phyloP scores from a whole-genome alignment of 768 basidiomycete genomes.

The Cytidiella melzeri region DNA sequence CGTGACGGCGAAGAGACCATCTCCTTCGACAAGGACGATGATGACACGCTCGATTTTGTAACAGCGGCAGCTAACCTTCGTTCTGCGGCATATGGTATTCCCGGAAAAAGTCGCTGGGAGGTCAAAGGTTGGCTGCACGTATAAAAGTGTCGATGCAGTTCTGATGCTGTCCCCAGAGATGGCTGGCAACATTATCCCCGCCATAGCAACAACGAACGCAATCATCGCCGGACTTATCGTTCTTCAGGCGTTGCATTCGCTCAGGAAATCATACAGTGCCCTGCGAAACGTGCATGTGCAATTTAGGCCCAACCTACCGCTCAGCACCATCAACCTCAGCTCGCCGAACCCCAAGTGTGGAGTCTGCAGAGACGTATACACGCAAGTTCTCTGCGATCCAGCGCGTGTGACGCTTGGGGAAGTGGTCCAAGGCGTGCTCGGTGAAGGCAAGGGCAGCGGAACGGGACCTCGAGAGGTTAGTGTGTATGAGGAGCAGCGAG shows the following conservation, averaged over 20 bases:
- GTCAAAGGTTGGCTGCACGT: constrained; percentile 67
- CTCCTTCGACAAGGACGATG: constrained; percentile 96
- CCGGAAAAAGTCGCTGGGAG: constrained; percentile 88
- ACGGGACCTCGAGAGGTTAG: constrained; percentile 55
- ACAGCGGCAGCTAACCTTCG: constrained; percentile 92
- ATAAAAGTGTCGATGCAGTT: not conserved
- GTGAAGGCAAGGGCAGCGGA: constrained; percentile 35
- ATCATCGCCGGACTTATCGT: constrained; percentile 95
- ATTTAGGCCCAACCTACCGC: constrained; percentile 71
- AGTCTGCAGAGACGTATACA: constrained; percentile 83
- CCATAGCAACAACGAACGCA: constrained; percentile 98
- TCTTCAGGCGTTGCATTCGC: constrained; percentile 81
- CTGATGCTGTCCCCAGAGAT: constrained; percentile 55
- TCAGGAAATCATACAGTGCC: constrained; percentile 55
- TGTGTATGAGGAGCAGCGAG: constrained; percentile 80
- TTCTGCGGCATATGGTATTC: constrained; percentile 85
- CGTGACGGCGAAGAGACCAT: constrained; percentile 64
- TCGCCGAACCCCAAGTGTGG: constrained; percentile 75
- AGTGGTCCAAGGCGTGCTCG: constrained; percentile 62
- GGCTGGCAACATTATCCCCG: constrained; percentile 99
- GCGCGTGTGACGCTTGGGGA: constrained; percentile 62
- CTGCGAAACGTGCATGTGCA: constrained; percentile 76
- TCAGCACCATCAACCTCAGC: constrained; percentile 61
- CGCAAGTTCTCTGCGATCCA: constrained; percentile 68
- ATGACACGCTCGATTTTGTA: constrained; percentile 95